Base-by-base conservation (phyloP, 2,329 filamentous ascomycete genomes). In the Cytospora paraplurivora region DNA sequence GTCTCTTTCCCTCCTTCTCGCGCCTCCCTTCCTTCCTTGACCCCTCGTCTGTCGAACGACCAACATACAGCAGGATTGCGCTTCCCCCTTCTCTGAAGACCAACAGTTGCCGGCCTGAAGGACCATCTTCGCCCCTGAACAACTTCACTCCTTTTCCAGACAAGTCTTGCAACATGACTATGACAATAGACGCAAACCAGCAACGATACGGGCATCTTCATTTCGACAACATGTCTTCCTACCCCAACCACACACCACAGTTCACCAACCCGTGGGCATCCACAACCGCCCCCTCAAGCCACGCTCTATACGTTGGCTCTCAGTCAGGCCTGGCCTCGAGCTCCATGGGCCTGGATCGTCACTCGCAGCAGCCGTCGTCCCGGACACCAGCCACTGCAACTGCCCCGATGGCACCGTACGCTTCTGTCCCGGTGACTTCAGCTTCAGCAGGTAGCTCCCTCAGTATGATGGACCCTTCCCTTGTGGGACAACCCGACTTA, bases 151-250 rank as follows among this genome's bases (percentile, higher is more conserved):
- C 44, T 47, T 44, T 44, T n/a, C 15, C 17, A 10, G n/a, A n/a
- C 19, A 47, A 66, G 63, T 62, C 63, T 67, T 72, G 69, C 79
- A 87, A 77, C 77, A 97, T 97, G 93, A 95, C 92, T 80, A 96
- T 97, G 92, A 91, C 93, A 77, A 87, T 97, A 82, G 92, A 97
- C 81, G 87, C 88, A 73, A 91, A 93, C 77, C 92, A 94, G 80
- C 91, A 88, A 81, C 86, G 87, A 76, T 91, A 90, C 80, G 91
- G 85, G 73, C 85, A 84, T 75, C 78, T 96, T 81, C 87, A 86
- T 77, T 95, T 94, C 82, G 91, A 94, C 76, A 83, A 86, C 76
- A 88, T 93, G 83, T 87, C 90, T 75, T 76, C 78, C 70, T 92
- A 91, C 77, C 75, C 82, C 72, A 75, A 83, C 81, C 74, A 83